Conservation (phyloP, 2,329 filamentous ascomycete genomes). For the Emergomyces orientalis region DNA sequence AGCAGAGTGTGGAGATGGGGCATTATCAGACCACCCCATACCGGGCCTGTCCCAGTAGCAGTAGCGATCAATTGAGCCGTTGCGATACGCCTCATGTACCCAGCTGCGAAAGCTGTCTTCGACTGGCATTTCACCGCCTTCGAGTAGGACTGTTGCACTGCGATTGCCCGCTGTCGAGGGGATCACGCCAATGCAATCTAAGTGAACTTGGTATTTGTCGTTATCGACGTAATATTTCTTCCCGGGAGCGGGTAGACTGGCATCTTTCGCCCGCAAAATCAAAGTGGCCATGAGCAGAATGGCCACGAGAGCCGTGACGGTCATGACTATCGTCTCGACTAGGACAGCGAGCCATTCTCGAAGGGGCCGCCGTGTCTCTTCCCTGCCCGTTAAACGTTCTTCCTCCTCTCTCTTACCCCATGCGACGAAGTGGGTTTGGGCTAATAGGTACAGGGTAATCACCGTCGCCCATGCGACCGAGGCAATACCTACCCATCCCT, state of each 20-base stretch:
- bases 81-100: slow-evolving; percentile 63
- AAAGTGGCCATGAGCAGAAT: slow-evolving; percentile 72
- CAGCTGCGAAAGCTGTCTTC: slow-evolving; percentile 73
- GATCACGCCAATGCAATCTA: slow-evolving; percentile 70
- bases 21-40: slow-evolving; percentile 79
- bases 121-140: slow-evolving; percentile 70
- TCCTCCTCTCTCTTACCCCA: slow-evolving; percentile 94
- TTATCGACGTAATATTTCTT: slow-evolving; percentile 71
- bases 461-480: slow-evolving; percentile 75
- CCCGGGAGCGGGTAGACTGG: slow-evolving; percentile 63
- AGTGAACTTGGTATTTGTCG: slow-evolving; percentile 75
- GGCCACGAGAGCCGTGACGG: slow-evolving; percentile 57
- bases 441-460: slow-evolving; percentile 68
- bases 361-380: slow-evolving; percentile 73
- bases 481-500: slow-evolving; percentile 82
- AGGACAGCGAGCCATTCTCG: slow-evolving; percentile 78
- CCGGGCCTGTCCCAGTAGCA: slow-evolving; percentile 95
- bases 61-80: slow-evolving; percentile 76
- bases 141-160: slow-evolving; percentile 70
- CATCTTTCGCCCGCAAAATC: slow-evolving; percentile 69
- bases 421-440: slow-evolving; percentile 71
- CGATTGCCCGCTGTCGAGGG: slow-evolving; percentile 22
- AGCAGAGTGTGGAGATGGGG: slow-evolving; percentile 84
- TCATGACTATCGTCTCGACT: slow-evolving; percentile 60
- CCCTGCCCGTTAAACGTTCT: slow-evolving; percentile 77